These are phyloP conservation scores for Dionaea muscipula DNA, from an alignment of 179 eudicot genomes.

Conservation along the genomic window DNA sequence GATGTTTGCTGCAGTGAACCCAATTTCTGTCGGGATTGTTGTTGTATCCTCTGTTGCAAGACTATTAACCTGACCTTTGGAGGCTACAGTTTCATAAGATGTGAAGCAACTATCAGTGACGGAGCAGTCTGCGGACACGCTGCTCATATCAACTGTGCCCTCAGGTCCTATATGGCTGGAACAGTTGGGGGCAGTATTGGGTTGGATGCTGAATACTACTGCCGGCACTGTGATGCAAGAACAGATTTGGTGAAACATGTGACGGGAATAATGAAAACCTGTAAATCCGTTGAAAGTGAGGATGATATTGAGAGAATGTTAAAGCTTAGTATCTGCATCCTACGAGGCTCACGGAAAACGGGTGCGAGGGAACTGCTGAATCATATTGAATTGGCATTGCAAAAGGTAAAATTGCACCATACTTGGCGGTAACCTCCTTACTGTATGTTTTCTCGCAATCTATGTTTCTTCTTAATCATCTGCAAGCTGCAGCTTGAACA, in stretches of 20 bases:
- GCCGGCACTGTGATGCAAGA: constrained; percentile 76
- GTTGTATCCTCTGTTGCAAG: constrained; percentile 72
- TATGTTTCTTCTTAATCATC: background rate
- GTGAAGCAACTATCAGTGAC: constrained; percentile 36
- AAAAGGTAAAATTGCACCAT: constrained; percentile 45
- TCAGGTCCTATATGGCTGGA: constrained; percentile 88
- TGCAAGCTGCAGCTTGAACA: constrained; percentile 11
- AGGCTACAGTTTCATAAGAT: constrained; percentile 62
- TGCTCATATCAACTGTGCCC: constrained; percentile 68
- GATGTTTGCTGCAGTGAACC: constrained; percentile 77
- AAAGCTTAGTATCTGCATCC: constrained; percentile 33
- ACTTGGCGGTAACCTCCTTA: background rate
- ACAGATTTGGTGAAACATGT: constrained; percentile 67
- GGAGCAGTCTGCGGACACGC: constrained; percentile 64
- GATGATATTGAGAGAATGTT: constrained; percentile 44
- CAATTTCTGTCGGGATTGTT: constrained; percentile 69
- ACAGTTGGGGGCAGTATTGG: constrained; percentile 73
- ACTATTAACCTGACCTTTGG: constrained; percentile 30
- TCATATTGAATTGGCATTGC: constrained; percentile 34
- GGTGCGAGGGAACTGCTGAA: constrained; percentile 39
- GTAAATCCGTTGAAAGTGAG: constrained; percentile 39
- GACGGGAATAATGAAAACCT: constrained; percentile 30
- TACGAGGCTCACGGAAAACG: constrained; percentile 53
- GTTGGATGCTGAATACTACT: constrained; percentile 80
- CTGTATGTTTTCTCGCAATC: background rate